These are phyloP conservation scores for Geosiphon pyriformis DNA, from an alignment of 192 early-diverging fungal species.

Conservation along the genomic window DNA sequence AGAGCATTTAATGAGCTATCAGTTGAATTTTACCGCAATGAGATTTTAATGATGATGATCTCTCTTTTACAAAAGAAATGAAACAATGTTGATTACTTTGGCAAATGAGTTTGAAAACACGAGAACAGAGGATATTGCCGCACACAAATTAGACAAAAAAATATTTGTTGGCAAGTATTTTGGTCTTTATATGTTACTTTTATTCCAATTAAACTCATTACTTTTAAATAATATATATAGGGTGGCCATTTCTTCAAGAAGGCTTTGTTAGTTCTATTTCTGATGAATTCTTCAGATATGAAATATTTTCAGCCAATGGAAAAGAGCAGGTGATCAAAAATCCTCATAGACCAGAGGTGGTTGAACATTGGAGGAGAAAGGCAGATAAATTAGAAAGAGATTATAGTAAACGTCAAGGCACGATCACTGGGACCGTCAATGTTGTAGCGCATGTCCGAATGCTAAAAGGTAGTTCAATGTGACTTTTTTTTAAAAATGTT, in stretches of 20 bases:
- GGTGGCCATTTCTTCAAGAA: slow-evolving; percentile 89
- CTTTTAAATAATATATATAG: slow-evolving; percentile 18
- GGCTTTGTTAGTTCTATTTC: slow-evolving; percentile 67
- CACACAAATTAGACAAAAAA: slow-evolving; percentile 48
- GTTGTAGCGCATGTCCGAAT: slow-evolving; percentile 50
- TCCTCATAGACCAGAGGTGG: slow-evolving; percentile 36
- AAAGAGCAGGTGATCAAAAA: slow-evolving; percentile 37
- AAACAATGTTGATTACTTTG: slow-evolving; percentile 64
- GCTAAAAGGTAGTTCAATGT: slow-evolving; percentile 45
- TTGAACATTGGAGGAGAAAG: slow-evolving; percentile 52
- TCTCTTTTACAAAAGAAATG: slow-evolving; percentile 53
- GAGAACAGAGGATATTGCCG: slow-evolving; percentile 51
- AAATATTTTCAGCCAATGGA: slow-evolving; percentile 34
- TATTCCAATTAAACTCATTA: background rate
- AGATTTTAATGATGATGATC: no score
- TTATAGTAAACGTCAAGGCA: slow-evolving; percentile 68
- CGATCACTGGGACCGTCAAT: slow-evolving; percentile 64
- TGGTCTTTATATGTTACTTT: background rate
- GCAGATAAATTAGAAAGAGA: slow-evolving; percentile 53
- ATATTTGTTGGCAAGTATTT: slow-evolving; percentile 53
- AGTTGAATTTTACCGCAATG: no score
- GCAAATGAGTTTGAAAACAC: slow-evolving; percentile 46
- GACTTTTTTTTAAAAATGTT: background rate
- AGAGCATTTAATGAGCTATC: no score
- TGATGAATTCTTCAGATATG: slow-evolving; percentile 61